These are phyloP conservation scores for Pisolithus tinctorius DNA, from an alignment of 768 basidiomycete species.

Conservation along the genomic window DNA sequence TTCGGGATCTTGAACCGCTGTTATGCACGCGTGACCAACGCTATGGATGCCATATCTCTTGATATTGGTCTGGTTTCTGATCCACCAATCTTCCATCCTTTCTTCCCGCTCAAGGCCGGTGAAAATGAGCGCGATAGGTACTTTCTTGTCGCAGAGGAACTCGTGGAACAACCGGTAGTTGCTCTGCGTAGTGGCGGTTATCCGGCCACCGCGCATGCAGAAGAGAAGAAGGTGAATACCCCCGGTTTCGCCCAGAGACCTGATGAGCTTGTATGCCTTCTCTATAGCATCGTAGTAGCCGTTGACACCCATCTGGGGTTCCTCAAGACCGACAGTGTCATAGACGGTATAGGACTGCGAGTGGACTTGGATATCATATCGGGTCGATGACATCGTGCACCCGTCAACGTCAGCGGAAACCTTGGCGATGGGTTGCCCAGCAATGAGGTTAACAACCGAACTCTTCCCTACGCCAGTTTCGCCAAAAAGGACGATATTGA, in stretches of 20 bases:
- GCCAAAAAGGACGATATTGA: slow-evolving; percentile 37
- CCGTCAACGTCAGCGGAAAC: slow-evolving; percentile 25
- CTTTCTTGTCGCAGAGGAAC: slow-evolving; percentile 30
- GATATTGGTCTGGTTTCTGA: slow-evolving; percentile 19
- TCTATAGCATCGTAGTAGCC: slow-evolving; percentile 22
- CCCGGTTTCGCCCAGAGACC: slow-evolving; percentile 17
- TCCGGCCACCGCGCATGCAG: slow-evolving; percentile 33
- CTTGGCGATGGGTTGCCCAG: slow-evolving; percentile 13
- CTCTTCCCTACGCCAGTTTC: slow-evolving; percentile 33
- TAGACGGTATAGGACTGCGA: slow-evolving; percentile 17
- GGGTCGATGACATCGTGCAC: slow-evolving; percentile 29
- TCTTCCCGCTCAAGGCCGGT: slow-evolving; percentile 34
- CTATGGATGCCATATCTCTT: slow-evolving; percentile 17
- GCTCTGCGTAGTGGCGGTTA: slow-evolving; percentile 28
- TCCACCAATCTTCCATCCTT: slow-evolving; percentile 32
- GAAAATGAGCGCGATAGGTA: slow-evolving; percentile 34
- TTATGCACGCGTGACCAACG: slow-evolving; percentile 27
- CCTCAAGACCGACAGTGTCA: slow-evolving; percentile 32
- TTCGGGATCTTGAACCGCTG: slow-evolving; percentile 18
- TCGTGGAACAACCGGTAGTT: slow-evolving; percentile 37
- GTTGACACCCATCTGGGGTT: slow-evolving; percentile 23
- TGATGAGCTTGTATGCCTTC: slow-evolving; percentile 28
- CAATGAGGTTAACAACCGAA: slow-evolving; percentile 26
- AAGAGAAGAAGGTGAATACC: slow-evolving; percentile 39
- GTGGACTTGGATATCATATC: slow-evolving; percentile 22